Percentiles rank a stretch among this genome's conserved stretches.
Evolutionary conservation across 2,329 filamentous ascomycete genomes (phyloP).

Genomic region (Cercospora beticola): DNA sequence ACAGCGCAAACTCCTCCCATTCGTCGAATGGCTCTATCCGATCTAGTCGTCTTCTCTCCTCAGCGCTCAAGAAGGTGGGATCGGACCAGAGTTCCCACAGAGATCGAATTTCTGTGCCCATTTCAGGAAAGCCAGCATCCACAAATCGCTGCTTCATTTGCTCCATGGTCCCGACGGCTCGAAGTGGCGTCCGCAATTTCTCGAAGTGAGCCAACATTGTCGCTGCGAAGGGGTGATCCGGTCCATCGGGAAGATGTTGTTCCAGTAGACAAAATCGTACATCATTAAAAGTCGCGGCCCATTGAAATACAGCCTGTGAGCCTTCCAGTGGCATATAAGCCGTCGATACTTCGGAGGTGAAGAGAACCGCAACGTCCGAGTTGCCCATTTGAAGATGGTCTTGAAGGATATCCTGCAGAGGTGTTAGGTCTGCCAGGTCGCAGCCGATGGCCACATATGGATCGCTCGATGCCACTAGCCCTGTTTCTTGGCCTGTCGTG

Average conservation of each 20-base stretch:
- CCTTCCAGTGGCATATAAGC: constrained; percentile 80
- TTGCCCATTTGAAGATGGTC: constrained; percentile 58
- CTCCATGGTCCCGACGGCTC: constrained; percentile 64
- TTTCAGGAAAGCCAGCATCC: constrained; percentile 63
- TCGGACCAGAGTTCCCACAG: constrained; percentile 84
- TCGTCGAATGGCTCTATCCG: constrained; percentile 83
- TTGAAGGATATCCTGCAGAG: constrained; percentile 60
- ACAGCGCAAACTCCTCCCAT: constrained; percentile 91
- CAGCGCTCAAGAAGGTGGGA: constrained; percentile 60
- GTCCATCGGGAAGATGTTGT: constrained; percentile 77
- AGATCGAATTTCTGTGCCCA: constrained; percentile 58
- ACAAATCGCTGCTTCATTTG: constrained; percentile 69
- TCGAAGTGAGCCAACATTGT: constrained; percentile 84
- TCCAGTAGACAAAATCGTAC: constrained; percentile 84
- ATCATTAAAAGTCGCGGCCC: constrained; percentile 70
- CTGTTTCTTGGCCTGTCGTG: constrained; percentile 40
- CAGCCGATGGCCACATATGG: constrained; percentile 79
- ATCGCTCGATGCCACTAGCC: constrained; percentile 62
- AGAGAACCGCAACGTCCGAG: constrained; percentile 62
- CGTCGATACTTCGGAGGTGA: constrained; percentile 85
- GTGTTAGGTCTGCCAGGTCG: constrained; percentile 68
- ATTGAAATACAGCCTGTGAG: constrained; percentile 72
- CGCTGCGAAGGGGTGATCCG: constrained; percentile 75
- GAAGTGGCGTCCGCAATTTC: constrained; percentile 76
- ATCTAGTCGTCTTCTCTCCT: constrained; percentile 64